phyloP scores from a whole-genome alignment of 106 monocot genomes.

The Phalaenopsis equestris region DNA sequence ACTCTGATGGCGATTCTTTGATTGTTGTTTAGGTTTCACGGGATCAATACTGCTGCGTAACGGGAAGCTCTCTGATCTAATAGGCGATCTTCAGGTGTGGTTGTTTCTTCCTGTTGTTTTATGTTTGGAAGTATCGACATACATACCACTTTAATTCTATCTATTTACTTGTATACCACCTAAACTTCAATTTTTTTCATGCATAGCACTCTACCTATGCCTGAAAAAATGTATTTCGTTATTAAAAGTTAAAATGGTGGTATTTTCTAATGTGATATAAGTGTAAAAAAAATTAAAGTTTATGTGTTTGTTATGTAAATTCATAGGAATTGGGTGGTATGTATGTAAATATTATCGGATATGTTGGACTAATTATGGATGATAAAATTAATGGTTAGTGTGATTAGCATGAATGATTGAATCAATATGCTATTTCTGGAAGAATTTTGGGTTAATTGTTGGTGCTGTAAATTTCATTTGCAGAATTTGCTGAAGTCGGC shows the following conservation, averaged over 20 bases:
- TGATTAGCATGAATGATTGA: not conserved
- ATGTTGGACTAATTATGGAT: not conserved
- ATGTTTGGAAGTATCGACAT: not conserved
- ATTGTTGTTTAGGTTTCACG: conserved; percentile 30
- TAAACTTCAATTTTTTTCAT: too few species aligned
- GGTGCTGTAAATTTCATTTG: not conserved
- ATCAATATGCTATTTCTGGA: not conserved
- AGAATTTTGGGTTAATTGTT: not conserved
- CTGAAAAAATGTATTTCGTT: too few species aligned
- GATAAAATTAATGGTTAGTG: not conserved
- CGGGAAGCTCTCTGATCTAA: conserved; percentile 49
- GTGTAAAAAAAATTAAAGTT: too few species aligned
- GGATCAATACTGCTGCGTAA: conserved; percentile 59
- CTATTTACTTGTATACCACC: not conserved
- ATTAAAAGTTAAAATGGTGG: too few species aligned
- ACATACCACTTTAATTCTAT: not conserved
- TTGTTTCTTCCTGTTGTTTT: not conserved
- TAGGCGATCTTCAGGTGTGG: conserved; percentile 67
- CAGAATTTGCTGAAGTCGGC: conserved; percentile 2
- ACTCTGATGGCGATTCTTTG: conserved; percentile 3
- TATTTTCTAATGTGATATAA: too few species aligned
- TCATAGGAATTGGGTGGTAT: too few species aligned
- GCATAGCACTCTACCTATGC: too few species aligned
- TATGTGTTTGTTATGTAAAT: too few species aligned
- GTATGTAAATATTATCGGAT: too few species aligned